These are phyloP conservation scores for Heritiera littoralis DNA, from an alignment of 345 rosid genomes.

Conservation along the genomic window DNA sequence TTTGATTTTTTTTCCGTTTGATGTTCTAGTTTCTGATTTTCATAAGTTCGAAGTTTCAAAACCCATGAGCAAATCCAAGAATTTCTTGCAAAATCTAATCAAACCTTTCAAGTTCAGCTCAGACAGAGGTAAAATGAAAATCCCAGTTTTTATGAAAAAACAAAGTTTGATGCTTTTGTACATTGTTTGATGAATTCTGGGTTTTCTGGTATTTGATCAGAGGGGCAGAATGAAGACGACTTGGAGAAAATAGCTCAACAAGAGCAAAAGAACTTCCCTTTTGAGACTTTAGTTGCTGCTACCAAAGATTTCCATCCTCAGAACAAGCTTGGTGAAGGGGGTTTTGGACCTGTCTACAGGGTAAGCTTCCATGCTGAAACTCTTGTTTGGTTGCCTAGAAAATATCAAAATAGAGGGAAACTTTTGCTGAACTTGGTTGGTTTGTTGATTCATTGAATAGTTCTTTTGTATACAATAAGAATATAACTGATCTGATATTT, in stretches of 20 bases:
- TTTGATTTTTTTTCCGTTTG: neutral
- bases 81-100: conserved; percentile 49
- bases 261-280: conserved; percentile 80
- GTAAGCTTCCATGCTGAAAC: conserved; percentile 32
- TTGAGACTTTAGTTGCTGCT: conserved; percentile 66
- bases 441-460: neutral
- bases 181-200: conserved; percentile 20
- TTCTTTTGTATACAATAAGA: neutral
- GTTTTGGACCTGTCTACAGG: conserved; percentile 94
- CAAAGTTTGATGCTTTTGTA: conserved; percentile 20
- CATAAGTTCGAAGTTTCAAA: neutral
- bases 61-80: conserved; percentile 43
- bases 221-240: conserved; percentile 50
- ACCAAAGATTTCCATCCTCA: conserved; percentile 69
- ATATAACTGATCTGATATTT: neutral
- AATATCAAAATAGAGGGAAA: conserved; percentile 5
- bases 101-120: conserved; percentile 57
- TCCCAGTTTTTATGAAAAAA: conserved; percentile 15
- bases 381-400: conserved; percentile 28
- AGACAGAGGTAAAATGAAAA: conserved; percentile 44
- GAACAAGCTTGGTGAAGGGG: conserved; percentile 95
- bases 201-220: conserved; percentile 35
- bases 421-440: neutral
- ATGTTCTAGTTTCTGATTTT: neutral
- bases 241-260: conserved; percentile 71